Conservation (phyloP, 148 eudicot genomes). For the Nepenthes gracilis region DNA sequence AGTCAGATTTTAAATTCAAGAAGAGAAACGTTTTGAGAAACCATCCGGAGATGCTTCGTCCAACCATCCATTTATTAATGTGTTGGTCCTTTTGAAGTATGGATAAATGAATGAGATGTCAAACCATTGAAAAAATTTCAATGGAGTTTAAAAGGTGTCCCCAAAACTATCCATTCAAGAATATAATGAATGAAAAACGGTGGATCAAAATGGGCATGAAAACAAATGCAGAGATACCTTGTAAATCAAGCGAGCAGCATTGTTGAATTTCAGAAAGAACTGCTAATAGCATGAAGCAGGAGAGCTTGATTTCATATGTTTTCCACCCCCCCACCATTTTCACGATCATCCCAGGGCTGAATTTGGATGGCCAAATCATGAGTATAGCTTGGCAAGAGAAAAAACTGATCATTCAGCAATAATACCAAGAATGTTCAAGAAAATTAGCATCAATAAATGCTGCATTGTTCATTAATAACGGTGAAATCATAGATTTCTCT, state of each 20-base stretch:
- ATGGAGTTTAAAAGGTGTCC: too few species aligned
- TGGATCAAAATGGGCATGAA: too few species aligned
- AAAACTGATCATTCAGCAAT: neutral
- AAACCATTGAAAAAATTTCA: neutral
- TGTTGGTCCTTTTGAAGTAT: neutral
- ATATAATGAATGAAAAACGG: too few species aligned
- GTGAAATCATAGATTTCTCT: too few species aligned
- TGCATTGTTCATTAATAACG: too few species aligned
- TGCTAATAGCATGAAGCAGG: conserved; percentile 38
- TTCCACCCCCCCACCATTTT: conserved; percentile 49
- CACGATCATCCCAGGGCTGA: conserved; percentile 21
- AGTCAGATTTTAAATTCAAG: neutral
- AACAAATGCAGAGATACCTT: conserved; percentile 19
- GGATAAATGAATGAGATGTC: neutral
- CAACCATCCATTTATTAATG: too few species aligned
- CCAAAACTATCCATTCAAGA: too few species aligned
- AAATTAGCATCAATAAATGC: too few species aligned
- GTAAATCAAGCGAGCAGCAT: conserved; percentile 29
- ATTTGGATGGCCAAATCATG: conserved; percentile 6
- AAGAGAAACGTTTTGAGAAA: neutral
- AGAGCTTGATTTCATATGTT: conserved; percentile 32
- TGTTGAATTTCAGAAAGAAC: conserved; percentile 32
- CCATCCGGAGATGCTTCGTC: too few species aligned
- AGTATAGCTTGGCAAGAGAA: conserved; percentile 9
- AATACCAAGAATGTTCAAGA: neutral